Base-by-base conservation (phyloP, 176 grass and related monocot genomes). In the Hsuehochloa calcarea region DNA sequence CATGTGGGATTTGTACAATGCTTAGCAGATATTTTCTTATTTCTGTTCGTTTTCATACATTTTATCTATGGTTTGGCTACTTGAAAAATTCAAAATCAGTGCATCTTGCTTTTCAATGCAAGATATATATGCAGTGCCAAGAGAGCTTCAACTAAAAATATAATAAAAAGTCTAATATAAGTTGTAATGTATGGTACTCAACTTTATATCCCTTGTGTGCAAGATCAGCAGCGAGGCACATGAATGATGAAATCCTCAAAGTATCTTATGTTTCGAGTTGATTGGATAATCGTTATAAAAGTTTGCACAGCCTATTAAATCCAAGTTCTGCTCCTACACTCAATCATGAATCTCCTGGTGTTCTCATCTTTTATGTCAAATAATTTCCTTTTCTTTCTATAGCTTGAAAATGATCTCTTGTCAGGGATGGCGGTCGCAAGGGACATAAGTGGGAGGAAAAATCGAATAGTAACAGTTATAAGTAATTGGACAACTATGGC, bases 401-500 rank as follows among this genome's bases (percentile, higher is more conserved):
- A 63, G 64, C 56, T 70, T 88, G 41, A 77, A 37, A 88, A 76
- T 69, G 43, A 66, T 14, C 70, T 72, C 39, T 89, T 74, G 22
- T 64, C 79, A 94, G 93, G 93, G 58, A 95, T 95, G 93, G 93
- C 90, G 27, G 87, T 95, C 63, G 79, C 93, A 84, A 90, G 90
- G 65, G 93, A 92, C 88, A 86, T 95, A 65, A 82, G 72, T 90
- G 93, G 90, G 79, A 90, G 89, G 68, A 92, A 92, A 83, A 90
- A 90, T 69, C 72, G 75, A 87, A 71, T 92, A 82, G 90, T 95
- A 37, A 70, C 93, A 76, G 74, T 95, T 64, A 95, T 95, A 77
- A 95, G 82, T 88, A 95, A 92, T 41, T 95, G 85, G 93, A 92
- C 90, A 70, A 95, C 87, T 73, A 92, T 95, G 93, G 90, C 90